Conservation (phyloP, 2,329 filamentous ascomycete species). For the Cladobotryum protrusum region DNA sequence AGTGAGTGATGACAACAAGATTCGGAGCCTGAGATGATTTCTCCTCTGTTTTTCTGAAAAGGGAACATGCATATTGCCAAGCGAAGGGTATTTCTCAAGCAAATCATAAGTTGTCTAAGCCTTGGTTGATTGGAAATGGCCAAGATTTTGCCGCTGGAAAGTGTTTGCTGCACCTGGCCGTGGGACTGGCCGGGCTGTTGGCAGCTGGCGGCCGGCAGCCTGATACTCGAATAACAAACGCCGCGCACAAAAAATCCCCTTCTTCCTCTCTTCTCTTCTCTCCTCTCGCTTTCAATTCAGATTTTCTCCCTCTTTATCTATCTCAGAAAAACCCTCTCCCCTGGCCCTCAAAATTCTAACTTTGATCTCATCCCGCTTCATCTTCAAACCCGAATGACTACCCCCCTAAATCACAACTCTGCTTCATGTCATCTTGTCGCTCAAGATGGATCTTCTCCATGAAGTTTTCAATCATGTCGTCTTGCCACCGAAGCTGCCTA, state of each 20-base stretch:
- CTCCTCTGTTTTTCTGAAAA: too few relatives aligned
- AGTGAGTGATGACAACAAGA: too few relatives aligned
- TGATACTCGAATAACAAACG: background rate
- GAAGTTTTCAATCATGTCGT: conserved; percentile 19
- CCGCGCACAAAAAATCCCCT: background rate
- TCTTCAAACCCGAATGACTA: background rate
- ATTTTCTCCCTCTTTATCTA: background rate
- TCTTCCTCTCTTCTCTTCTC: background rate
- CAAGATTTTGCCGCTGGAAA: too few relatives aligned
- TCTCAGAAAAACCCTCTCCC: background rate
- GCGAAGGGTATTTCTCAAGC: too few relatives aligned
- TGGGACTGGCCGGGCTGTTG: too few relatives aligned
- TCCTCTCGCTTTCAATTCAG: background rate
- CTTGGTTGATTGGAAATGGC: too few relatives aligned
- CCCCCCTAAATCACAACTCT: background rate
- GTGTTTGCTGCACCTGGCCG: too few relatives aligned
- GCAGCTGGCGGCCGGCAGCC: background rate
- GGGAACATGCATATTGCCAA: too few relatives aligned
- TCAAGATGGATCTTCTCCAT: conserved; percentile 7
- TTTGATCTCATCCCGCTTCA: background rate
- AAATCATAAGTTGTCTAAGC: too few relatives aligned
- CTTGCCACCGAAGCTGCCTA: conserved; percentile 17
- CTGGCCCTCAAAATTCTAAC: background rate
- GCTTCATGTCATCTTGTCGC: background rate
- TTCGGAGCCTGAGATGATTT: too few relatives aligned